Percentiles rank a stretch among this genome's conserved stretches.
These are phyloP conservation scores for Rosa lucieae DNA, from an alignment of 306 rosid species.

Conservation along the genomic window DNA sequence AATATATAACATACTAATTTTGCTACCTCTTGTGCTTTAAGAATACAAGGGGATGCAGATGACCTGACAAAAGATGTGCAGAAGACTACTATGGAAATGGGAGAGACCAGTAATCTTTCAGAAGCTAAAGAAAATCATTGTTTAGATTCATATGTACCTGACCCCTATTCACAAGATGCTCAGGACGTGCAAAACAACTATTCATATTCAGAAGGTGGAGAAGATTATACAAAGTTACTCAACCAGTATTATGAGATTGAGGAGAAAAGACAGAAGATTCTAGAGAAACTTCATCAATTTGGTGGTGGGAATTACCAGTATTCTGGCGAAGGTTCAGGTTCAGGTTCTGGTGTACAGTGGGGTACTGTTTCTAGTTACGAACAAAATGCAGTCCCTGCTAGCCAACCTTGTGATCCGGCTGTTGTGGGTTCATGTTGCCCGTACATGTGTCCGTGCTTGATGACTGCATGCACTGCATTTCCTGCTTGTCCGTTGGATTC, in stretches of 20 bases:
- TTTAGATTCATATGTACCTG: conserved; percentile 29
- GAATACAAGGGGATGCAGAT: conserved; percentile 43
- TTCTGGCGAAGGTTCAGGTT: conserved; percentile 32
- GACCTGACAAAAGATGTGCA: conserved; percentile 30
- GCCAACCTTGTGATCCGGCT: conserved; percentile 47
- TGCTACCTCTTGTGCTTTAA: conserved; percentile 14
- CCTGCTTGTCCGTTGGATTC: conserved; percentile 43
- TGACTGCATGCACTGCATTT: conserved; percentile 38
- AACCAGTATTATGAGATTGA: conserved; percentile 73
- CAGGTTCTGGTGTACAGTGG: conserved; percentile 36
- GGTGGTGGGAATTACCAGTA: conserved; percentile 58
- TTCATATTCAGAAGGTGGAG: conserved; percentile 41
- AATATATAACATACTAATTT: neutral
- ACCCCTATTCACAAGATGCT: conserved; percentile 28
- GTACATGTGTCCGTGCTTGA: conserved; percentile 36
- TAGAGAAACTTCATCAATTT: conserved; percentile 68
- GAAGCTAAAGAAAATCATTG: conserved; percentile 38
- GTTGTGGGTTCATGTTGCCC: conserved; percentile 56
- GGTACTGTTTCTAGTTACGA: conserved; percentile 32
- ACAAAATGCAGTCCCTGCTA: conserved; percentile 36
- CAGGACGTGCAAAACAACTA: conserved; percentile 27
- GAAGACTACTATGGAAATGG: conserved; percentile 32
- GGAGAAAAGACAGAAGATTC: conserved; percentile 69
- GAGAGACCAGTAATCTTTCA: conserved; percentile 34
- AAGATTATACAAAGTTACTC: conserved; percentile 60